Evolutionary conservation across 73 alveolate genomes (phyloP), one percentile per base, ranked within the genome.

Genomic region (Urostyla sp.): DNA sequence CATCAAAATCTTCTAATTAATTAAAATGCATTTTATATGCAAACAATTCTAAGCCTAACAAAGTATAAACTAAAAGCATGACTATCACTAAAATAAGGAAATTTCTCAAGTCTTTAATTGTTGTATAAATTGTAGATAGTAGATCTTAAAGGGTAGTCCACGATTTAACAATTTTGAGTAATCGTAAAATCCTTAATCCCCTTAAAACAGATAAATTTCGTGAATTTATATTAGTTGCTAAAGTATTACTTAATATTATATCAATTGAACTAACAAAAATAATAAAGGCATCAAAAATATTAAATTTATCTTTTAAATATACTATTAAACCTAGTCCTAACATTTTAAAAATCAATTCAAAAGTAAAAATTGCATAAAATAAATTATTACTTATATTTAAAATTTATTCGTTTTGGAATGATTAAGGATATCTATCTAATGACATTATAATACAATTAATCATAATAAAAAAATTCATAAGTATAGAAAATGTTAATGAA

Each of bases 11-110:
- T 15, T 46, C 79, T 10, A 13, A 57, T 15, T 36, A 6, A 35
- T 58, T 18, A 50, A 46, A 51, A 23, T 61, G 61, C 4, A 67
- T 84, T 36, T 67, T 46, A 21, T 74, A 27, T 5, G 92, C 91
- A 75, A 82, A 88, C 26, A 83, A 18, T 45, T 88, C 95, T 78
- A 88, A 49, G 34, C 95, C 95, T 2, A 88, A 61, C 35, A 88
- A 48, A 13, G 87, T 63, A 37, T 75, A 82, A 21, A 81, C 83
- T 31, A 88, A 73, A 67, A 88, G 60, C 32, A 88, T 57, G 24
- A 88, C 24, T 28, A 84, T 45, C 50, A 84, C 34, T 1, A 88
- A 60, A 21, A 88, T 37, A 0, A 73, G n/a, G 43, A 81, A 56
- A 38, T 45, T 67, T 1, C 79, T 34, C 30, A 81, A 53, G 69